phyloP scores from a whole-genome alignment of 2,329 filamentous ascomycete genomes.

The Atkinsonella hypoxylon region DNA sequence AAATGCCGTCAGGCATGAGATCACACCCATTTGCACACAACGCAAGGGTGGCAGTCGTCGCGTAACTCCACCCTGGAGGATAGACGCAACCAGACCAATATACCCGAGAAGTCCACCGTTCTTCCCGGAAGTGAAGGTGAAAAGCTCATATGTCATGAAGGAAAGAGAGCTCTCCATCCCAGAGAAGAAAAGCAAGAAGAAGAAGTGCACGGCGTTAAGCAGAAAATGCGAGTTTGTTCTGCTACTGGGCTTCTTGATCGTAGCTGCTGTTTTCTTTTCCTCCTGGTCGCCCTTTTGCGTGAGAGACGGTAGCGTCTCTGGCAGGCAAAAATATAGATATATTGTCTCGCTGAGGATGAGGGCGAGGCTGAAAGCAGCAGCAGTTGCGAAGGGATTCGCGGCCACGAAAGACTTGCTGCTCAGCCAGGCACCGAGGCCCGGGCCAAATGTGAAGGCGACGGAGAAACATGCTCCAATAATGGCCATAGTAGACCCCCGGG shows the following conservation, averaged over 20 bases:
- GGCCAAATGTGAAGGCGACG: constrained; percentile 92
- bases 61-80: constrained; percentile 90
- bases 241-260: constrained; percentile 11
- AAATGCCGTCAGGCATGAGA: constrained; percentile 69
- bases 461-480: constrained; percentile 94
- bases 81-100: constrained; percentile 78
- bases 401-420: constrained; percentile 66
- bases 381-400: constrained; percentile 86
- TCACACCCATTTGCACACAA: constrained; percentile 68
- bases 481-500: constrained; percentile 86
- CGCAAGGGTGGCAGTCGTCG: constrained; percentile 70
- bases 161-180: constrained; percentile 97
- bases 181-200: constrained; percentile 92
- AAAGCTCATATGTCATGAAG: constrained; percentile 95
- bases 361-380: constrained; percentile 75
- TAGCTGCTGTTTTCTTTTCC: constrained; percentile 11
- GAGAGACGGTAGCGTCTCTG: constrained; percentile 68
- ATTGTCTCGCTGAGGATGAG: constrained; percentile 78
- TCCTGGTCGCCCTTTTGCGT: constrained; percentile 20
- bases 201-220: constrained; percentile 76
- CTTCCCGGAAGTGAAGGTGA: constrained; percentile 64
- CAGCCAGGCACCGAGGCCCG: constrained; percentile 78
- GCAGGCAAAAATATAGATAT: constrained; percentile 74
- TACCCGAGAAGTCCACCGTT: constrained; percentile 82
- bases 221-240: constrained; percentile 74